A percentile compares a stretch with the other conserved stretches of the same genome.
These are phyloP conservation scores for Pseudonitzschia pungens DNA, from an alignment of 108 stramenopile species.

Conservation along the genomic window DNA sequence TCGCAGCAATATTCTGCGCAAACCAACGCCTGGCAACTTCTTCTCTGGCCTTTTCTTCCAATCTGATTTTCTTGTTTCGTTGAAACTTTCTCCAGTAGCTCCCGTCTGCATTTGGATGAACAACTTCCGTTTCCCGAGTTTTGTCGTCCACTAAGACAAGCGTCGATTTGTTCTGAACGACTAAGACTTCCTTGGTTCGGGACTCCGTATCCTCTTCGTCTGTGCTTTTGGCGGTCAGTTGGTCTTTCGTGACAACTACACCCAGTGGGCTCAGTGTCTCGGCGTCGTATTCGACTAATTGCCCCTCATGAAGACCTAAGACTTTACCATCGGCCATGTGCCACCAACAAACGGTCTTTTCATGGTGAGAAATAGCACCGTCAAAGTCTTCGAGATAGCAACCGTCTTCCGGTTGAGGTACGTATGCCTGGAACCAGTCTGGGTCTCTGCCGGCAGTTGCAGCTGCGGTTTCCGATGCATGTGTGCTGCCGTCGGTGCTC, in stretches of 20 bases:
- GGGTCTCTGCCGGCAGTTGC: neutral
- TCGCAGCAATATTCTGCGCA: neutral
- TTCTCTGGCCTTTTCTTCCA: slow-evolving; percentile 83
- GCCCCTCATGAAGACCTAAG: slow-evolving; percentile 87
- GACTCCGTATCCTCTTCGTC: neutral
- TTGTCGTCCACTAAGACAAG: slow-evolving; percentile 58
- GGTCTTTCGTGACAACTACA: slow-evolving; percentile 82
- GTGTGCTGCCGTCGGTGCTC: neutral
- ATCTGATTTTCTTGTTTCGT: slow-evolving; percentile 90
- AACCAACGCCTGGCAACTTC: slow-evolving; percentile 53
- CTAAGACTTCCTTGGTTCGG: slow-evolving; percentile 11
- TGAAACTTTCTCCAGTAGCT: slow-evolving; percentile 92
- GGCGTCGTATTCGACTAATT: slow-evolving; percentile 91
- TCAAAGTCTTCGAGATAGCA: slow-evolving; percentile 46
- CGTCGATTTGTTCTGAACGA: slow-evolving; percentile 14
- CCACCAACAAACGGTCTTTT: slow-evolving; percentile 75
- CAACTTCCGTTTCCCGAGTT: slow-evolving; percentile 48
- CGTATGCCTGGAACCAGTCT: slow-evolving; percentile 39
- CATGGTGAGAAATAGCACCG: slow-evolving; percentile 6
- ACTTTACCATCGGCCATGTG: slow-evolving; percentile 88
- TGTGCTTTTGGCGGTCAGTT: slow-evolving; percentile 52
- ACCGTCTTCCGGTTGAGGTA: slow-evolving; percentile 40
- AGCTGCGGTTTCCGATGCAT: neutral
- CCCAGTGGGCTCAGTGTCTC: slow-evolving; percentile 91
- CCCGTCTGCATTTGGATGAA: slow-evolving; percentile 96